A percentile compares a stretch with the other conserved stretches of the same genome.
Evolutionary conservation across 78 protist species (phyloP).

Genomic region (Planoprotostelium fungivorum): DNA sequence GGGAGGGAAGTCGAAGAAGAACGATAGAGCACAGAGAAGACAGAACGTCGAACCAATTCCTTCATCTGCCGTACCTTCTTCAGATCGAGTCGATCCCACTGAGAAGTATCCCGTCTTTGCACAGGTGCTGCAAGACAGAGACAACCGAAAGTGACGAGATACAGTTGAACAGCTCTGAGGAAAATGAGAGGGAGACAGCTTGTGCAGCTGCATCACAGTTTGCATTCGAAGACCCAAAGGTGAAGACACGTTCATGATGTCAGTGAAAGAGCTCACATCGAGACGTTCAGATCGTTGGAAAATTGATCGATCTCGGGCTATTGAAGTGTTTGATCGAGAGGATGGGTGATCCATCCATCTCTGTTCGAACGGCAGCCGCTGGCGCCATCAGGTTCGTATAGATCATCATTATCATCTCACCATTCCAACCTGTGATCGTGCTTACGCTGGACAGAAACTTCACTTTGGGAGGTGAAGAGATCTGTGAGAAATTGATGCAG

Average conservation of each 20-base stretch:
- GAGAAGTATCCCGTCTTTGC: neutral
- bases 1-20: too few species aligned
- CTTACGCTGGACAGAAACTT: neutral
- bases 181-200: neutral
- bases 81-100: too few species aligned
- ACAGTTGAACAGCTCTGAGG: neutral
- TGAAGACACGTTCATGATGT: neutral
- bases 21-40: too few species aligned
- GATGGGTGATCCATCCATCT: neutral
- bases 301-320: neutral
- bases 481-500: neutral
- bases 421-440: neutral
- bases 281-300: neutral
- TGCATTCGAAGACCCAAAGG: neutral
- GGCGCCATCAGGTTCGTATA: neutral
- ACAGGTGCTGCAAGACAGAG: neutral
- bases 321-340: neutral
- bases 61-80: too few species aligned
- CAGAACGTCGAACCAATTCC: too few species aligned
- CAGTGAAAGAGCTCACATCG: neutral
- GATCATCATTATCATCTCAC: neutral
- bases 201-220: neutral
- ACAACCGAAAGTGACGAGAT: neutral
- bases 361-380: neutral
- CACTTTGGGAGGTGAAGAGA: neutral